These are phyloP conservation scores for Setomelanomma holmii DNA, from an alignment of 2,329 filamentous ascomycete species.

Conservation along the genomic window DNA sequence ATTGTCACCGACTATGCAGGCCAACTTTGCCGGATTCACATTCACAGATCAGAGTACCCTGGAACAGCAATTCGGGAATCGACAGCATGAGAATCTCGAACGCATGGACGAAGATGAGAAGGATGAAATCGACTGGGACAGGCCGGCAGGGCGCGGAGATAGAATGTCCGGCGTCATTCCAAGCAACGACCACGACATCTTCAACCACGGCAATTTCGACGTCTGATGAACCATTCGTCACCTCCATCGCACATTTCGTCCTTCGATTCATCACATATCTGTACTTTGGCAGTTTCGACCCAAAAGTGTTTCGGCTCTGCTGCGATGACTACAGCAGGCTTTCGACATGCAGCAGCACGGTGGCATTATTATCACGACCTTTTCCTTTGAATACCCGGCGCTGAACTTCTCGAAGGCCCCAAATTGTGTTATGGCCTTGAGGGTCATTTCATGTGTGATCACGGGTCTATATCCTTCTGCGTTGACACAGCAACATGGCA, in stretches of 20 bases:
- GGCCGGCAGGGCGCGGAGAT: slow-evolving; percentile 52
- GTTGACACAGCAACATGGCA: too few species aligned
- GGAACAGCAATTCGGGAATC: slow-evolving; percentile 74
- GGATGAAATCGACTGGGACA: slow-evolving; percentile 52
- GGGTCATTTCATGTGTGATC: slow-evolving; percentile 5
- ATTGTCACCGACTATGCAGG: slow-evolving; percentile 92
- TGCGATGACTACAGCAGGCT: slow-evolving; percentile 23
- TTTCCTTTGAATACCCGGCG: slow-evolving; percentile 39
- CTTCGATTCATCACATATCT: slow-evolving; percentile 17
- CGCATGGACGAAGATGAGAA: slow-evolving; percentile 55
- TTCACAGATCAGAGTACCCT: slow-evolving; percentile 98
- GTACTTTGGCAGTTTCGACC: slow-evolving; percentile 21
- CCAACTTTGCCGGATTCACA: slow-evolving; percentile 97
- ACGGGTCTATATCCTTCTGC: too few species aligned
- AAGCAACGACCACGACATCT: slow-evolving; percentile 56
- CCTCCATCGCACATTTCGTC: slow-evolving; percentile 9
- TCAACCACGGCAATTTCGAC: slow-evolving; percentile 53
- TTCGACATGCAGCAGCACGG: slow-evolving; percentile 25
- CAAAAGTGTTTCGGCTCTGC: slow-evolving; percentile 42
- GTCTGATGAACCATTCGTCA: slow-evolving; percentile 32
- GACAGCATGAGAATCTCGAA: slow-evolving; percentile 49
- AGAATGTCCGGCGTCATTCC: slow-evolving; percentile 61
- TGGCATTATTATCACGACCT: slow-evolving; percentile 27
- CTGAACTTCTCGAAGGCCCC: slow-evolving; percentile 24
- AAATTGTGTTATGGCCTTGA: slow-evolving; percentile 29